Conservation (phyloP, 345 rosid species). For the Populus davidiana region DNA sequence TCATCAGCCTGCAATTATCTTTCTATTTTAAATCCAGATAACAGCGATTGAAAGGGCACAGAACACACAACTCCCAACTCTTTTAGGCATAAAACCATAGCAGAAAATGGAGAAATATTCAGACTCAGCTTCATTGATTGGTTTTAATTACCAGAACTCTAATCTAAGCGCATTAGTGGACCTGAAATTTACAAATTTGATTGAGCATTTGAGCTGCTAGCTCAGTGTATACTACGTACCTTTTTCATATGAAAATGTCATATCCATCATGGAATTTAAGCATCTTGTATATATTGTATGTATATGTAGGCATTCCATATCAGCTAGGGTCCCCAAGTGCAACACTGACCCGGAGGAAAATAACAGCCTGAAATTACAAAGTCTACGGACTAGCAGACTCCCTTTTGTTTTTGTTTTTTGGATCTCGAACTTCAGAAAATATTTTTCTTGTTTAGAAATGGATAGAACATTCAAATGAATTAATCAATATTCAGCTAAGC, state of each 20-base stretch:
- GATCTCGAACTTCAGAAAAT: background rate
- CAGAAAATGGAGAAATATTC: background rate
- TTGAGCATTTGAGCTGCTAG: background rate
- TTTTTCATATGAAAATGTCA: background rate
- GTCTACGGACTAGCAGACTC: background rate
- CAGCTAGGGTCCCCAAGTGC: background rate
- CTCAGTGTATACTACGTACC: background rate
- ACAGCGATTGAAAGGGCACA: background rate
- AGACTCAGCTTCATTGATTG: background rate
- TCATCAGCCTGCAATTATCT: background rate
- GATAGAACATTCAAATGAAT: background rate
- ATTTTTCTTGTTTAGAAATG: background rate
- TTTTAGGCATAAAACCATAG: background rate
- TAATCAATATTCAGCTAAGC: background rate
- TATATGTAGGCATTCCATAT: background rate
- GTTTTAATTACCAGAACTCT: background rate
- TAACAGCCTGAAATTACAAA: background rate
- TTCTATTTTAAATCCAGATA: background rate
- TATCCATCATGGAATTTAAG: background rate
- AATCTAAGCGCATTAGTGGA: background rate
- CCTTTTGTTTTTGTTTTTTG: background rate
- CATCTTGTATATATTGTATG: background rate
- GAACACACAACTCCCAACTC: background rate
- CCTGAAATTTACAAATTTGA: background rate
- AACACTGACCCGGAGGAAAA: background rate